These are phyloP conservation scores for Pleurotus tuber-regium DNA, from an alignment of 768 basidiomycete species.

Conservation along the genomic window DNA sequence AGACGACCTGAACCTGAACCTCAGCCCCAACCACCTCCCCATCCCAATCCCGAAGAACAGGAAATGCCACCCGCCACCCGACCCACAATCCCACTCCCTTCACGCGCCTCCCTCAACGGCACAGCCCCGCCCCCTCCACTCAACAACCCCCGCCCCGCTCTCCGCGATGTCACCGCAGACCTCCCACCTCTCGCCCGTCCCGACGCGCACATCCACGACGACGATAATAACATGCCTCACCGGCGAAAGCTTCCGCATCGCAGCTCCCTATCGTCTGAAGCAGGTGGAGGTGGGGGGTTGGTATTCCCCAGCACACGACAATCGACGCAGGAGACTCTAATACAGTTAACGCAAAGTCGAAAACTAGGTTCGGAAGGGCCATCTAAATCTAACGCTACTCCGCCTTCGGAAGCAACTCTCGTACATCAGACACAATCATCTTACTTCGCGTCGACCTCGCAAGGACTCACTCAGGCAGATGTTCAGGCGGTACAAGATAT, in stretches of 20 bases:
- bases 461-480: background rate
- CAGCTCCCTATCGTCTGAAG: background rate
- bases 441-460: background rate
- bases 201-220: slow-evolving; percentile 14
- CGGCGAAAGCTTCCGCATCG: background rate
- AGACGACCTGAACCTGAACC: slow-evolving; percentile 20
- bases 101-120: slow-evolving; percentile 1
- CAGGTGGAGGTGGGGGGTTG: background rate
- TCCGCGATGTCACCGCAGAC: slow-evolving; percentile 3
- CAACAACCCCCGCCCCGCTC: slow-evolving; percentile 7
- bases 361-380: background rate
- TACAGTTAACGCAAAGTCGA: background rate
- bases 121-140: background rate
- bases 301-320: slow-evolving; percentile 4
- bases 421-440: background rate
- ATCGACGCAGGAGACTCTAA: slow-evolving; percentile 2
- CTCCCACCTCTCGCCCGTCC: background rate
- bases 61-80: slow-evolving; percentile 6
- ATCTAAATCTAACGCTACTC: background rate
- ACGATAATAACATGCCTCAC: slow-evolving; percentile 16
- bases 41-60: slow-evolving; percentile 12
- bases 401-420: too few species aligned
- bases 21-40: slow-evolving; percentile 14
- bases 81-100: slow-evolving; percentile 5
- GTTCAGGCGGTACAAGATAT: background rate